These are phyloP conservation scores for Alternaria incomplexa DNA, from an alignment of 2,329 filamentous ascomycete genomes.

Conservation along the genomic window DNA sequence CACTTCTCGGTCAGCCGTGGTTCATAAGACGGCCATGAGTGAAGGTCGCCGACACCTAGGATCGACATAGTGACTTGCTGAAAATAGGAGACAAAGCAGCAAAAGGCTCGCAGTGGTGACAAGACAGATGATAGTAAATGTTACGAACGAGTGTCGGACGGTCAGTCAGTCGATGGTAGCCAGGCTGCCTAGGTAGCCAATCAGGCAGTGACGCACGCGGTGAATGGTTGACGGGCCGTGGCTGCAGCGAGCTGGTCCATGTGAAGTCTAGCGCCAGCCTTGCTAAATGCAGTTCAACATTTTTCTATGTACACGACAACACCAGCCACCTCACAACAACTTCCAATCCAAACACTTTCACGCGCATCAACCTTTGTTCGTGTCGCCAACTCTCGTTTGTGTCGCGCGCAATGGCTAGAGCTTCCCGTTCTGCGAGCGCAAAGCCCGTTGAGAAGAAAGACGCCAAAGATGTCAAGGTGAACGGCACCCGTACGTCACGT, in stretches of 20 bases:
- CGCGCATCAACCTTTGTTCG: constrained; percentile 20
- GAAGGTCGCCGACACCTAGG: not conserved
- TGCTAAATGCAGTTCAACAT: constrained; percentile 21
- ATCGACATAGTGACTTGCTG: not conserved
- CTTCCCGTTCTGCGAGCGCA: constrained; percentile 38
- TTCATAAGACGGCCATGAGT: not conserved
- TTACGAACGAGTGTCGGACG: constrained; percentile 6
- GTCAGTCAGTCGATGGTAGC: constrained; percentile 1
- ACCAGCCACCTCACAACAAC: constrained; percentile 28
- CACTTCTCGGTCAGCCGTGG: not conserved
- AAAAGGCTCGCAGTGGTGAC: not conserved
- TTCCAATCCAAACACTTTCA: constrained; percentile 14
- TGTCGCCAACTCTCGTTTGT: constrained; percentile 14
- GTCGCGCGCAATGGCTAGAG: constrained; percentile 38
- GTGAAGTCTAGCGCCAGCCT: constrained; percentile 12
- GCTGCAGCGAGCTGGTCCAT: constrained; percentile 8
- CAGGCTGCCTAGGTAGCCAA: constrained; percentile 10
- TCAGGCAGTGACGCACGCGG: constrained; percentile 19
- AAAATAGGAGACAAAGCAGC: not conserved
- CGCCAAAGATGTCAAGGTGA: constrained; percentile 35
- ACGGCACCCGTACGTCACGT: constrained; percentile 40
- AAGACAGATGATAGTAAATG: not conserved
- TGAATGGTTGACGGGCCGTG: constrained; percentile 16
- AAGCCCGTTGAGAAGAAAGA: constrained; percentile 34
- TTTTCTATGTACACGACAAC: constrained; percentile 35